Conservation (phyloP, 257 asterid genomes). For the Mentha longifolia region DNA sequence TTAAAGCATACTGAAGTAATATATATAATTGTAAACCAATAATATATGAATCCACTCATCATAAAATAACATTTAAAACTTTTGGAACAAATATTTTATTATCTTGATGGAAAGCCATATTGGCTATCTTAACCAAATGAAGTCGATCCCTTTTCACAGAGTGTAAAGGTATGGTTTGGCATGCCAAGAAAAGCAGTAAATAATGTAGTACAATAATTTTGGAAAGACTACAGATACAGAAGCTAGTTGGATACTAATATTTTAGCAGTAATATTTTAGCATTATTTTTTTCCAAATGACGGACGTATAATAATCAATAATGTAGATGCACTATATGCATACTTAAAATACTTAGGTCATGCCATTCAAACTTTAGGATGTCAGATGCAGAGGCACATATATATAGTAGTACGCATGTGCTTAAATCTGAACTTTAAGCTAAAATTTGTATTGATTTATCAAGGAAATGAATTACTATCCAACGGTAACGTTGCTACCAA, state of each 20-base stretch:
- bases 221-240: constrained; percentile 23
- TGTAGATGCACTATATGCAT: constrained; percentile 19
- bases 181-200: constrained; percentile 30
- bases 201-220: constrained; percentile 32
- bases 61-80: constrained; percentile 22
- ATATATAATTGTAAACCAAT: constrained; percentile 14
- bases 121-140: constrained; percentile 29
- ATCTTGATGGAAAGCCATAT: constrained; percentile 17
- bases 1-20: constrained; percentile 7
- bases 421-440: constrained; percentile 15
- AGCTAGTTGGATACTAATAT: constrained; percentile 32
- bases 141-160: constrained; percentile 30
- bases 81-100: constrained; percentile 3
- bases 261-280: neutral
- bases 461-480: neutral
- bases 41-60: constrained; percentile 16
- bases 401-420: constrained; percentile 31
- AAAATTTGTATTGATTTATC: neutral
- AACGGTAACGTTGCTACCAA: neutral
- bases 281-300: constrained; percentile 11
- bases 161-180: constrained; percentile 40
- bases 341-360: constrained; percentile 17
- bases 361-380: constrained; percentile 16
- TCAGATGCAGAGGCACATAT: constrained; percentile 15
- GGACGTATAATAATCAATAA: neutral